Percentiles rank a stretch among this genome's conserved stretches.
Conservation (phyloP, 2,329 filamentous ascomycete species). For the Calonectria crousiana region DNA sequence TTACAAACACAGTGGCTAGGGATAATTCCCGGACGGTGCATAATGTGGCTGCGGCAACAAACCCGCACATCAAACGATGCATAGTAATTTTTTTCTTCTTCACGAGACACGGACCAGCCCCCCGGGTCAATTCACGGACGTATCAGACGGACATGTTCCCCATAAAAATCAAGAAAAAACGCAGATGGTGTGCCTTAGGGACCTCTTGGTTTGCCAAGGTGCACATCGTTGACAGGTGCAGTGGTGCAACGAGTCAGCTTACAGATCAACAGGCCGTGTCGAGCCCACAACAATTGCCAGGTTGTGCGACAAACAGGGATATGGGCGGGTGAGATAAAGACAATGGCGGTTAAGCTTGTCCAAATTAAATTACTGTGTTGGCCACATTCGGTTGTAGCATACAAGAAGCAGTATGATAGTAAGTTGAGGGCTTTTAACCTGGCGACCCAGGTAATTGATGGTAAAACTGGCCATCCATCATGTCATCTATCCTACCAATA, state of each 20-base stretch:
- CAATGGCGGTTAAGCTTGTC: constrained; percentile 13
- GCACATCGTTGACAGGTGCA: not conserved
- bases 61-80: not conserved
- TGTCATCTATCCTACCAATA: not conserved
- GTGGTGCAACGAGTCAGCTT: not conserved
- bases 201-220: not conserved
- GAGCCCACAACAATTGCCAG: constrained; percentile 9
- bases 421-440: constrained; percentile 15
- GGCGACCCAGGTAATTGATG: not conserved
- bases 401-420: constrained; percentile 6
- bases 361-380: not conserved
- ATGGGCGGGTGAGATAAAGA: constrained; percentile 32
- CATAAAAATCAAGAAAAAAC: not conserved
- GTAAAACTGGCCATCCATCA: not conserved
- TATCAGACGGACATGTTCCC: not conserved
- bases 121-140: not conserved
- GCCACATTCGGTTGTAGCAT: constrained; percentile 14
- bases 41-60: not conserved
- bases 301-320: constrained; percentile 40
- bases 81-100: not conserved
- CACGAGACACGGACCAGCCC: not conserved
- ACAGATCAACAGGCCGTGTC: not conserved
- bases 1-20: not conserved
- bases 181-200: not conserved
- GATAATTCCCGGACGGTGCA: not conserved